A percentile compares a stretch with the other conserved stretches of the same genome.
phyloP scores from a whole-genome alignment of 2,329 filamentous ascomycete species.

The Fusarium incarnatum region DNA sequence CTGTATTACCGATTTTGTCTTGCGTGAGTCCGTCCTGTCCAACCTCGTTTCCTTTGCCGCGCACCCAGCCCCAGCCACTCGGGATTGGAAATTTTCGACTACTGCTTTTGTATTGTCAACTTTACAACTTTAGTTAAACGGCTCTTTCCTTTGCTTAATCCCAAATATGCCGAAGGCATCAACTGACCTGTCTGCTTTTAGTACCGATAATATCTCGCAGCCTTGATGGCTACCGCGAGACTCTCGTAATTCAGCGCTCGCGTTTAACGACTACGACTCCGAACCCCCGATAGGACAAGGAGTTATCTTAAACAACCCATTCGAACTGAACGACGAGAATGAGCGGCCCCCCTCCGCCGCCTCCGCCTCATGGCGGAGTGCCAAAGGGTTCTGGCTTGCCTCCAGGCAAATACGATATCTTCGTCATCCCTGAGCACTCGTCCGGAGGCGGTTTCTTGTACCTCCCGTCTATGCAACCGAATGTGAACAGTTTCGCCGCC shows the following conservation, averaged over 20 bases:
- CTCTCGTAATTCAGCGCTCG: conserved; percentile 43
- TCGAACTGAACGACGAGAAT: conserved; percentile 50
- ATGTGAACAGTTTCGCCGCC: conserved; percentile 90
- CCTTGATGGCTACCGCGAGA: conserved; percentile 49
- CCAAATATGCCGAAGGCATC: conserved; percentile 6
- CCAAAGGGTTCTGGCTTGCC: conserved; percentile 80
- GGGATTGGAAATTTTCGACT: conserved; percentile 13
- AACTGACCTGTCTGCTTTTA: conserved; percentile 29
- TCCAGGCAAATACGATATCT: conserved; percentile 94
- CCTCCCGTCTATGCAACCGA: conserved; percentile 87
- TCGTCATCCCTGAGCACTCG: conserved; percentile 93
- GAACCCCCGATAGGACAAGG: conserved; percentile 19
- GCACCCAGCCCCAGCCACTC: conserved; percentile 32
- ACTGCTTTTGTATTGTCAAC: neutral
- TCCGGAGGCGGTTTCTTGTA: conserved; percentile 91
- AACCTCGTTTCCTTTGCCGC: conserved; percentile 26
- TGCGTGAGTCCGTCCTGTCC: conserved; percentile 42
- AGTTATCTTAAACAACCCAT: conserved; percentile 22
- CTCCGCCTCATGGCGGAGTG: conserved; percentile 85
- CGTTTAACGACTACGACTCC: conserved; percentile 30
- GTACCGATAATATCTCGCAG: conserved; percentile 27
- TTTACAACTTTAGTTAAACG: neutral
- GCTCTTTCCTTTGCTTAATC: neutral
- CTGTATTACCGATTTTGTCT: conserved; percentile 42
- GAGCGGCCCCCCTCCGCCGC: conserved; percentile 80